These are phyloP conservation scores for Pseudovirgaria hyperparasitica DNA, from an alignment of 2,329 filamentous ascomycete genomes.

Conservation along the genomic window DNA sequence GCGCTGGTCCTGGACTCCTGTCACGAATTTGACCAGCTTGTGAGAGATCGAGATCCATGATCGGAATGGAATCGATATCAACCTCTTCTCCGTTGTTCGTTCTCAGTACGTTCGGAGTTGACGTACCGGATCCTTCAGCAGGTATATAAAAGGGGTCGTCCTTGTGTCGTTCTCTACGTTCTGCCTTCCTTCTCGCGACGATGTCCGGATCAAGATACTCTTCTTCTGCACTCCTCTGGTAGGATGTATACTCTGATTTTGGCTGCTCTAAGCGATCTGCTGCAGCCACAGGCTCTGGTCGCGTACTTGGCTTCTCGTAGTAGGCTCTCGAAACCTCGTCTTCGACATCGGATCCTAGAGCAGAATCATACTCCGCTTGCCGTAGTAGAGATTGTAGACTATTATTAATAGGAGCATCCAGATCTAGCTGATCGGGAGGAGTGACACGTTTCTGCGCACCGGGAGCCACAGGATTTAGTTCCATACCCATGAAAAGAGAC, in stretches of 20 bases:
- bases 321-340: constrained; percentile 35
- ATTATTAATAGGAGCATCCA: constrained; percentile 71
- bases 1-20: constrained; percentile 7
- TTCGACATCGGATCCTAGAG: constrained; percentile 24
- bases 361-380: constrained; percentile 32
- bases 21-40: constrained; percentile 27
- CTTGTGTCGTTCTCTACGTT: constrained; percentile 68
- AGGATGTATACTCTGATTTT: constrained; percentile 24
- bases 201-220: constrained; percentile 60
- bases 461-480: constrained; percentile 79
- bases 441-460: constrained; percentile 81
- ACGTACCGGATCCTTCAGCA: constrained; percentile 44
- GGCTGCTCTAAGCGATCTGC: constrained; percentile 30
- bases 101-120: constrained; percentile 59
- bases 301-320: constrained; percentile 18
- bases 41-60: constrained; percentile 84
- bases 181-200: constrained; percentile 58
- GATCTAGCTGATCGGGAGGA: constrained; percentile 58
- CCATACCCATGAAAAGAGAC: constrained; percentile 70
- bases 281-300: constrained; percentile 20
- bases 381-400: constrained; percentile 55
- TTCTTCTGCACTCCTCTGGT: constrained; percentile 31
- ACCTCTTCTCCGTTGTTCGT: constrained; percentile 60
- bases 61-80: constrained; percentile 89
- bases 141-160: constrained; percentile 95